Conservation (phyloP, 2,329 filamentous ascomycete genomes). For the Byssothecium circinans region DNA sequence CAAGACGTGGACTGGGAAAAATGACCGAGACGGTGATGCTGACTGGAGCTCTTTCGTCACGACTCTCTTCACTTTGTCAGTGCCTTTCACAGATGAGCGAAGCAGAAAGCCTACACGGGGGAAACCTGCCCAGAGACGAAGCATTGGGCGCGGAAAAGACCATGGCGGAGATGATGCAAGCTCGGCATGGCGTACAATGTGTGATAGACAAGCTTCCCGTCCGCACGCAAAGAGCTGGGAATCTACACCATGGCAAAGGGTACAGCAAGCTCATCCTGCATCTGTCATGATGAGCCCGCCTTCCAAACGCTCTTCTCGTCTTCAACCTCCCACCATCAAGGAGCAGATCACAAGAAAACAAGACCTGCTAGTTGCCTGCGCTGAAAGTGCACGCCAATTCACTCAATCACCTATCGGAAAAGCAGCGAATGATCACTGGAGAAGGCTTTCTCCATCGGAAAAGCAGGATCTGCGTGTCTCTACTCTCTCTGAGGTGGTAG, state of each 20-base stretch:
- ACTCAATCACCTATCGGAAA: constrained; percentile 39
- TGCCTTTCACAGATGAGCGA: constrained; percentile 39
- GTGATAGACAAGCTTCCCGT: constrained; percentile 27
- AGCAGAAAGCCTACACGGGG: constrained; percentile 21
- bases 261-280: constrained; percentile 29
- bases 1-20: constrained; percentile 20
- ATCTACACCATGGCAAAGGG: constrained; percentile 39
- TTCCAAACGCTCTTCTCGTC: constrained; percentile 19
- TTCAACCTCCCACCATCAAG: constrained; percentile 17
- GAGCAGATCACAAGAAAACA: constrained; percentile 35
- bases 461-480: constrained; percentile 47
- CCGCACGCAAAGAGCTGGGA: constrained; percentile 35
- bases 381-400: constrained; percentile 40
- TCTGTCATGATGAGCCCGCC: constrained; percentile 26
- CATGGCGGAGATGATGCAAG: constrained; percentile 25
- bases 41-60: constrained; percentile 47
- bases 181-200: constrained; percentile 40
- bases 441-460: constrained; percentile 53
- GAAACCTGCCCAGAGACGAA: constrained; percentile 26
- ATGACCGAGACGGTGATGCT: constrained; percentile 12
- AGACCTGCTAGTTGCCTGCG: constrained; percentile 27
- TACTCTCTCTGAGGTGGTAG: constrained; percentile 68
- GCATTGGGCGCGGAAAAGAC: constrained; percentile 26
- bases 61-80: constrained; percentile 44
- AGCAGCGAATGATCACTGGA: constrained; percentile 53